Base-by-base conservation (phyloP, 108 stramenopile genomes). In the Nannochloropsis salina region DNA sequence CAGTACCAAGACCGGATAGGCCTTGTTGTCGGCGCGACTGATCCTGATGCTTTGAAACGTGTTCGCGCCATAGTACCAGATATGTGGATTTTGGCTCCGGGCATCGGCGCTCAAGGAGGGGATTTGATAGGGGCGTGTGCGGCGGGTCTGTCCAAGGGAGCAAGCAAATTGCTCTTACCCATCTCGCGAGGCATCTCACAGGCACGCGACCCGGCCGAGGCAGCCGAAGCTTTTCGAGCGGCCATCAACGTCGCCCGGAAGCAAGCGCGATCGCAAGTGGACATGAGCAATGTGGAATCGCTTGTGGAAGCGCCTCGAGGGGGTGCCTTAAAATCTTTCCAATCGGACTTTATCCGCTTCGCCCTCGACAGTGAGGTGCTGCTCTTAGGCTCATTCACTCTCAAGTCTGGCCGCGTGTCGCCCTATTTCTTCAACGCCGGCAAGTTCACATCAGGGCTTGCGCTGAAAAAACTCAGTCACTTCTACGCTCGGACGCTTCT, bases 371-470 rank as follows among this genome's bases (percentile, higher is more conserved):
- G 94, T 83, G 94, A 95, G 42, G 99, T 97, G 10, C 92, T 99
- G 20, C 95, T 94, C 79, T 98, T 99, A 90, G 99, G 97, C 44
- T 92, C 92, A 3, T 99, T 99, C 92, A 94, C 93, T n/a, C 93
- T 99, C 51, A 99, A 99, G 87, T 97, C 96, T 87, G 97, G 97
- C 82, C 92, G 99, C 47, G 93, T 92, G 5, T 96, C 95, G n/a
- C 99, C 99, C 1, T 99, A 99, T 92, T 99, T 99, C 88, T 99
- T 99, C 93, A 99, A 99, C 90, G 99, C 99, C 9, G 98, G 98
- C 61, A 88, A 94, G 61, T 96, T 97, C 89, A 43, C 15, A 10
- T 18, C 42, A 15, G 82, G 82, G 9, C 43, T 42, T n/a, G 42
- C 81, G 22, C 80, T 96, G 74, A 90, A 91, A 88, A 92, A 92